Base-by-base conservation (phyloP, 2,329 filamentous ascomycete genomes). In the Microcyclosporella mali region DNA sequence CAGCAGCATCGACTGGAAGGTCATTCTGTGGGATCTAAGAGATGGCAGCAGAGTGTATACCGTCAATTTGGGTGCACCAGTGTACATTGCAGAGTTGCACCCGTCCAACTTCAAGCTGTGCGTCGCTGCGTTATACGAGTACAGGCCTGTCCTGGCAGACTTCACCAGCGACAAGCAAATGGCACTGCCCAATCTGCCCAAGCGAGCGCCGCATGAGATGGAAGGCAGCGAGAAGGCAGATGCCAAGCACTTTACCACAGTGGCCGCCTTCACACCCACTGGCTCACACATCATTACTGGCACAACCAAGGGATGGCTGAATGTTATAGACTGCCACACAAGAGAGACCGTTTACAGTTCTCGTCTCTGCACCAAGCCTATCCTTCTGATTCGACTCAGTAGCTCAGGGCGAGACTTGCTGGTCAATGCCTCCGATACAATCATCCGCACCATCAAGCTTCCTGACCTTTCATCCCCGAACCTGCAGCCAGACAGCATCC, bases 61-160 rank as follows among this genome's bases (percentile, higher is more conserved):
- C 55, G 84, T 95, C 56, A 85, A 88, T 53, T 95, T 98, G 60
- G 83, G 90, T 53, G 88, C 89, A 2, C 88, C 90, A 1, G 86
- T 95, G 27, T 98, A 95, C 68, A 94, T 94, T 56, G 94, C 90
- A 3, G 92, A 98, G 68, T 73, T 98, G 43, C 88, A 98, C 66
- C 90, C 92, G 3, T 84, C 80, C 68, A 88, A 95, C 52, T 85
- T 88, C 63, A 75, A 87, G 47, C 76, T 87, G 48, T 95, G 95
- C 60, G 88, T 94, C 14, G 88, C 87, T 12, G 90, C 90, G 2
- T 77, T 97, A 15, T 97, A 92, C 64, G 92, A 98, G 71, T 89
- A 94, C 56, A 82, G 94, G 52, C 90, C 90, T 0, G 77, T 90
- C 40, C 76, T 98, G 6, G 88, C 95, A 51, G 88, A 97, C 65